These are phyloP conservation scores for Piromyces finnis DNA, from an alignment of 192 early-diverging fungal genomes.

Conservation along the genomic window DNA sequence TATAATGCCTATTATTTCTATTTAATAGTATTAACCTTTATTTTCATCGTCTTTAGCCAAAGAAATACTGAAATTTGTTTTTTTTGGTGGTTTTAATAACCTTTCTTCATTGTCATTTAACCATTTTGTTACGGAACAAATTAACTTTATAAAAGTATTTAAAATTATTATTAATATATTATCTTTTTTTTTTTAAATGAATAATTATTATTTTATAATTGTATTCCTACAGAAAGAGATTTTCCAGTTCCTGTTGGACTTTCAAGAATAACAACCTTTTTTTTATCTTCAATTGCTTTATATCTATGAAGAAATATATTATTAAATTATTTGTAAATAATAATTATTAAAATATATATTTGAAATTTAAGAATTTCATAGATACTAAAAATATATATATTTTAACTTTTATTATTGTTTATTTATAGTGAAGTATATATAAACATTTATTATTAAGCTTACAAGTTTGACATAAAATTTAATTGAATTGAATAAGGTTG, in stretches of 20 bases:
- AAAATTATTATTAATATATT: not conserved
- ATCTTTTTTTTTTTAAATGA: not conserved
- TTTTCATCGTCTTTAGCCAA: not conserved
- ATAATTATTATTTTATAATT: too few species aligned
- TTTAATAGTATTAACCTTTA: too few species aligned
- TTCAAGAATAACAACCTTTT: not conserved
- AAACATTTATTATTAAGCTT: too few species aligned
- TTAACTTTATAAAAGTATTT: not conserved
- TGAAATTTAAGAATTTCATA: too few species aligned
- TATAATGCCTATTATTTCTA: too few species aligned
- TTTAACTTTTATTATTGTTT: too few species aligned
- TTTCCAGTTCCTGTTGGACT: not conserved
- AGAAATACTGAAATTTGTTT: not conserved
- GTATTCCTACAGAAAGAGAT: not conserved
- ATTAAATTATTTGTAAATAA: too few species aligned
- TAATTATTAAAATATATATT: too few species aligned
- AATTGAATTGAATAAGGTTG: not conserved
- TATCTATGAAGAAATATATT: too few species aligned
- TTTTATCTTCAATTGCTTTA: not conserved
- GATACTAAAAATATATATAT: too few species aligned
- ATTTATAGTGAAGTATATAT: too few species aligned
- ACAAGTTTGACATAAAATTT: not conserved
- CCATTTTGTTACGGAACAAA: not conserved
- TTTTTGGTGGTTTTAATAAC: not conserved
- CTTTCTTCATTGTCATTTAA: not conserved